Conservation (phyloP, 2,329 filamentous ascomycete genomes). For the Mycosphaerella sp. region DNA sequence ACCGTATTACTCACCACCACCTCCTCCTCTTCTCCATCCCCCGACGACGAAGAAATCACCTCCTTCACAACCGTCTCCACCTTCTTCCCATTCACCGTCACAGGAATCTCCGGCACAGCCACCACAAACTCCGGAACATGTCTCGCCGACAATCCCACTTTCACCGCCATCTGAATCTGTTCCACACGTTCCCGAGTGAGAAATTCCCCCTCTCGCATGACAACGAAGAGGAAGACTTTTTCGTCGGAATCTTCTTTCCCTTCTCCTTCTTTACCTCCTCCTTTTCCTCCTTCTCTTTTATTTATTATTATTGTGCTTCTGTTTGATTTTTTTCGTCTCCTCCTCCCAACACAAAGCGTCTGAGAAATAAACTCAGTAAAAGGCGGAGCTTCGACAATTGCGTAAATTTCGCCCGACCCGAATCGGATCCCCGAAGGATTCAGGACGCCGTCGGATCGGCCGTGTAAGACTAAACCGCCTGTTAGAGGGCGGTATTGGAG, state of each 20-base stretch:
- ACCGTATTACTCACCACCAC: conserved; percentile 35
- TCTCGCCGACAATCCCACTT: conserved; percentile 27
- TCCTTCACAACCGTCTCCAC: conserved; percentile 43
- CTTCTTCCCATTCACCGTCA: conserved; percentile 46
- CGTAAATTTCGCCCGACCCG: conserved; percentile 44
- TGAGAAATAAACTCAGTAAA: conserved; percentile 37
- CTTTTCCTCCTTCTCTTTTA: no score
- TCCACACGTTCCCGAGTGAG: conserved; percentile 18
- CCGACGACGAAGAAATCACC: conserved; percentile 26
- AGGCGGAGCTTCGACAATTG: conserved; percentile 41
- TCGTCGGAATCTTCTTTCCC: conserved; percentile 38
- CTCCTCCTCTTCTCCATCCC: conserved; percentile 34
- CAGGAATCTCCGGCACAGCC: conserved; percentile 25
- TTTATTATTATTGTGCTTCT: no score
- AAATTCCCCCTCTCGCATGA: conserved; percentile 26
- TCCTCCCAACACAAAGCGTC: conserved; percentile 37
- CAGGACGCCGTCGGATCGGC: conserved; percentile 43
- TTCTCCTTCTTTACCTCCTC: no score
- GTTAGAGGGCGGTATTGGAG: conserved; percentile 40
- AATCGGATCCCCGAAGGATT: conserved; percentile 47
- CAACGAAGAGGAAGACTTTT: conserved; percentile 39
- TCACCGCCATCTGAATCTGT: conserved; percentile 29
- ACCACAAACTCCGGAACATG: conserved; percentile 42
- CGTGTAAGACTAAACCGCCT: conserved; percentile 40
- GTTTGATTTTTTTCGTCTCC: conserved; percentile 31